A percentile compares a stretch with the other conserved stretches of the same genome.
Conservation (phyloP, 83 land plant species). For the Isoetes engelmannii region DNA sequence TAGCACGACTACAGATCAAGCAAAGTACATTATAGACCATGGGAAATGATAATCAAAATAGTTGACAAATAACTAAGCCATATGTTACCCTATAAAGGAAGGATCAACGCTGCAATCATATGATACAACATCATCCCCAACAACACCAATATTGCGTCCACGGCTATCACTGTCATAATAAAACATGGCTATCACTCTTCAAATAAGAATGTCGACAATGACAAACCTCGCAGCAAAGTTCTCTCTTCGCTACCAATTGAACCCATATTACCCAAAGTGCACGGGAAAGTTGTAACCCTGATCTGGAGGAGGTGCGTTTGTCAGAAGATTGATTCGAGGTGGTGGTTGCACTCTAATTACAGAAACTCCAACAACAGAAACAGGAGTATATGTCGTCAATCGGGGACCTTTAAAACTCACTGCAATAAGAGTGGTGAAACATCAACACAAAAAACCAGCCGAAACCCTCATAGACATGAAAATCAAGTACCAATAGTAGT, state of each 20-base stretch:
- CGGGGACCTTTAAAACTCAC: conserved; percentile 48
- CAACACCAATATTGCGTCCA: conserved; percentile 25
- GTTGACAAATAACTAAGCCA: not conserved
- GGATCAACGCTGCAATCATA: conserved; percentile 74
- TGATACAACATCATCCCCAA: conserved; percentile 27
- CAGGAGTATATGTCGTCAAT: conserved; percentile 52
- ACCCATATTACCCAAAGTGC: conserved; percentile 33
- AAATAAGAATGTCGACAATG: conserved; percentile 3
- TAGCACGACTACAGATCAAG: conserved; percentile 40
- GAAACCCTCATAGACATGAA: not conserved
- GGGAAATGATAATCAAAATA: not conserved
- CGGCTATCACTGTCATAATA: conserved; percentile 31
- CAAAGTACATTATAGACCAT: conserved; percentile 1
- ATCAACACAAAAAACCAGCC: not conserved
- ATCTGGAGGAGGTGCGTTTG: conserved; percentile 57
- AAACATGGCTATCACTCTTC: not conserved
- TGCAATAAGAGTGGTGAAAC: conserved; percentile 17
- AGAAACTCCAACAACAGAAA: conserved; percentile 41
- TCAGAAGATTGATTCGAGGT: conserved; percentile 30
- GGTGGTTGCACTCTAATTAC: conserved; percentile 46
- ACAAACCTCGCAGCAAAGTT: no score
- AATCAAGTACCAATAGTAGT: conserved; percentile 46
- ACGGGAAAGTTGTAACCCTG: conserved; percentile 65
- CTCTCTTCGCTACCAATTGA: conserved; percentile 16
- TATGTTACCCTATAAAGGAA: conserved; percentile 55